Evolutionary conservation across 179 eudicot species (phyloP).

Genomic region (Sideroxylon spinosum): DNA sequence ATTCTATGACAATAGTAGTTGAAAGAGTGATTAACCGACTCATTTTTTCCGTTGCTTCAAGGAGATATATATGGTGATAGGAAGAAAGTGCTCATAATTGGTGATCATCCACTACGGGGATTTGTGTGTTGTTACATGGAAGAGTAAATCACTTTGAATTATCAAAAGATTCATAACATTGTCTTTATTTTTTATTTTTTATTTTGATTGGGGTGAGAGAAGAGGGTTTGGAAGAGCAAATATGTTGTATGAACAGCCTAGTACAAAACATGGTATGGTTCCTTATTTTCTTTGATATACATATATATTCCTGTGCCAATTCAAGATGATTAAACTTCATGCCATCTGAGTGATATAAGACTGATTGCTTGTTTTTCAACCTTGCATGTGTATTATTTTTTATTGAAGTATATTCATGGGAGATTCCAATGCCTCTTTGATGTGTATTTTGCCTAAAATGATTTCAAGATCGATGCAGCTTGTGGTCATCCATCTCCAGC

Average conservation of each 20-base stretch:
- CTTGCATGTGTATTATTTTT: background rate
- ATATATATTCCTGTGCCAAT: background rate
- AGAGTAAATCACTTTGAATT: background rate
- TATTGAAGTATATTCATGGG: background rate
- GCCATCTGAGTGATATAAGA: too few species aligned
- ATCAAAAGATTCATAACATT: background rate
- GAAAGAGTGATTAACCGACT: background rate
- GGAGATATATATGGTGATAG: background rate
- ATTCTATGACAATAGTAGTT: background rate
- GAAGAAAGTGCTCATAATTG: background rate
- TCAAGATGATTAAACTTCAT: background rate
- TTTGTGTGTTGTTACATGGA: background rate
- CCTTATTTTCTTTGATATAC: background rate
- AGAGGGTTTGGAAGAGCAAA: background rate
- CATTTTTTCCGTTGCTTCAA: background rate
- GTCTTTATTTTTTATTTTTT: background rate
- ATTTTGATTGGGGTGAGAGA: background rate
- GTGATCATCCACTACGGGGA: background rate
- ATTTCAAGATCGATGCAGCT: too few species aligned
- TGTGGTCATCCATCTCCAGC: too few species aligned
- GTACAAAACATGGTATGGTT: background rate
- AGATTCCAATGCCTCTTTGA: background rate
- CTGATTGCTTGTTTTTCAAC: too few species aligned
- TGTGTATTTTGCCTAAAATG: background rate
- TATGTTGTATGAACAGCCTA: conserved; percentile 1